Evolutionary conservation across 176 grass and related monocot genomes (phyloP).

Genomic region (Rhipidocladum racemiflorum): DNA sequence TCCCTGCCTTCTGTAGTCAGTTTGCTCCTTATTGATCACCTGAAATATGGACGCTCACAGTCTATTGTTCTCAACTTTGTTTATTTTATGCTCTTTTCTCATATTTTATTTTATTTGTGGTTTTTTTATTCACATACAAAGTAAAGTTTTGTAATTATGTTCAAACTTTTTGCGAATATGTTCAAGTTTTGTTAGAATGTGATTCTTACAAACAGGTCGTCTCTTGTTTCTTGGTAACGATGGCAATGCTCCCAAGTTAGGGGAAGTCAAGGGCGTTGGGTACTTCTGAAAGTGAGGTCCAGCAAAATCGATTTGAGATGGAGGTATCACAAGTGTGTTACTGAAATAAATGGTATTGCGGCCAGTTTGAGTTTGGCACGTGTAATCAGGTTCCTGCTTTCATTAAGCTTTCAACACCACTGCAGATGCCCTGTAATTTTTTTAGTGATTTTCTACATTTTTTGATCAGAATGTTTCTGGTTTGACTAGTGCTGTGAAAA

Average conservation of each 20-base stretch:
- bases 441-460: not conserved
- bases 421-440: slow-evolving; percentile 18
- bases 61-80: not conserved
- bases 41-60: not conserved
- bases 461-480: not conserved
- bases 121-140: not conserved
- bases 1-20: not conserved
- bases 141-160: not conserved
- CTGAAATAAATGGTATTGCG: not conserved
- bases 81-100: not conserved
- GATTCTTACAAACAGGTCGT: slow-evolving; percentile 38
- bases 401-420: not conserved
- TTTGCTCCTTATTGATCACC: not conserved
- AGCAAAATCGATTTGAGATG: not conserved
- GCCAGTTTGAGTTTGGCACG: not conserved
- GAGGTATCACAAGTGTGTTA: not conserved
- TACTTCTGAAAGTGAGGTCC: slow-evolving; percentile 49
- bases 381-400: not conserved
- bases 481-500: not conserved
- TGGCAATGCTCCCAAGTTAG: slow-evolving; percentile 38
- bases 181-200: not conserved
- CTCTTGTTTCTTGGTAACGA: slow-evolving; percentile 62
- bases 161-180: not conserved
- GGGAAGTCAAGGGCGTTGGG: slow-evolving; percentile 44
- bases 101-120: not conserved